Percentiles rank a stretch among this genome's conserved stretches.
Evolutionary conservation across 257 asterid species (phyloP).

Genomic region (Solanum chmielewskii): DNA sequence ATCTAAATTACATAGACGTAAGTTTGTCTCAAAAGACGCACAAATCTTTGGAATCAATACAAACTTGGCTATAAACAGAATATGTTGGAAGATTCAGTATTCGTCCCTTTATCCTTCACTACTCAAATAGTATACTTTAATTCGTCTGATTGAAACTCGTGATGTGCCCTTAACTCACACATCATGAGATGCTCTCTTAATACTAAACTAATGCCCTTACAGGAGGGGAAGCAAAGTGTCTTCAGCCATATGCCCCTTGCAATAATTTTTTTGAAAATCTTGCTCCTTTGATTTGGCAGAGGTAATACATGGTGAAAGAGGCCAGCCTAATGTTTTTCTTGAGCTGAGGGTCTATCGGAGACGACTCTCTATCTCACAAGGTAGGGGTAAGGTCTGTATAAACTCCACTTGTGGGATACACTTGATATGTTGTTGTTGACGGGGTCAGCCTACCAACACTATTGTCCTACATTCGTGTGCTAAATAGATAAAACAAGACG

Average conservation of each 20-base stretch:
- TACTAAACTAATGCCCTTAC: background rate
- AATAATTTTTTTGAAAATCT: too few relatives aligned
- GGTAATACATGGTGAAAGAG: background rate
- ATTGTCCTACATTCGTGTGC: background rate
- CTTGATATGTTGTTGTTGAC: background rate
- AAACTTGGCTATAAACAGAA: background rate
- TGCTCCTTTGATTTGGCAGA: background rate
- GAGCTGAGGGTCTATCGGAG: background rate
- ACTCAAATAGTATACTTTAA: background rate
- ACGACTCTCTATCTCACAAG: background rate
- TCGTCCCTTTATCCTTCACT: background rate
- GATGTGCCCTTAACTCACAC: background rate
- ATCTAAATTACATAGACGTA: background rate
- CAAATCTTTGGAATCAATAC: background rate
- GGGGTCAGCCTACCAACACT: background rate
- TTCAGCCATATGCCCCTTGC: background rate
- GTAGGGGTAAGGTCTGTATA: background rate
- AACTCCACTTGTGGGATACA: background rate
- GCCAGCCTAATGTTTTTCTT: background rate
- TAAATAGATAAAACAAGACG: background rate
- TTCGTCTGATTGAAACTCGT: background rate
- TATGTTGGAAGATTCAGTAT: background rate
- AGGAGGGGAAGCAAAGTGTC: background rate
- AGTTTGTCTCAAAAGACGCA: background rate
- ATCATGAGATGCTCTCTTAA: background rate